These are phyloP conservation scores for Saccharum spontaneum DNA, from an alignment of 176 grass and related monocot species.

Conservation along the genomic window DNA sequence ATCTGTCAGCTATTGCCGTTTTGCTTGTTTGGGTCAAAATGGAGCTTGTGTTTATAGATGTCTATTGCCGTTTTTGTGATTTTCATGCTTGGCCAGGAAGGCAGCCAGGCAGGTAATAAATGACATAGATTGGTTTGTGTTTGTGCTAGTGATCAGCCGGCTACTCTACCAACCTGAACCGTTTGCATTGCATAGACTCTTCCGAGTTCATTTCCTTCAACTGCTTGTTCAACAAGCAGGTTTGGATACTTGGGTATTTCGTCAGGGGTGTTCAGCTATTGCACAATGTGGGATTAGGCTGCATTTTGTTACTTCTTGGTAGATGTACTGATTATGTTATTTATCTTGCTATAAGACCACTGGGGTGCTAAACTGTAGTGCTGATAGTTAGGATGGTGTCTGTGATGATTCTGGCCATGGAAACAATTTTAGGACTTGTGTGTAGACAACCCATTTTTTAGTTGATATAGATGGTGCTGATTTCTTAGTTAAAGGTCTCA, in stretches of 20 bases:
- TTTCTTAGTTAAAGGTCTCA: not conserved
- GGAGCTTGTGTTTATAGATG: no score
- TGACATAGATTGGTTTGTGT: not conserved
- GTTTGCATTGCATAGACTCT: not conserved
- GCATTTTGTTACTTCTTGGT: not conserved
- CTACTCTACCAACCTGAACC: not conserved
- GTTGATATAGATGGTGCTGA: not conserved
- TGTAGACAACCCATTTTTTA: not conserved
- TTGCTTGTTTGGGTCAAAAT: not conserved
- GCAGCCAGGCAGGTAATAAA: not conserved
- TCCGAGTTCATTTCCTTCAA: not conserved
- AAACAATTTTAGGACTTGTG: not conserved
- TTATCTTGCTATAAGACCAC: not conserved
- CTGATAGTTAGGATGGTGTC: not conserved
- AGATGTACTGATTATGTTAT: not conserved
- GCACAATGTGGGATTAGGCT: not conserved
- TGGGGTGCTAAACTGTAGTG: not conserved
- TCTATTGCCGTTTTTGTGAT: not conserved
- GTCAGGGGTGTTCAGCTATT: not conserved
- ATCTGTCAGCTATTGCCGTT: not conserved
- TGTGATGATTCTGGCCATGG: not conserved
- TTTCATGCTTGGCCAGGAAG: not conserved
- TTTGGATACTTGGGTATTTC: not conserved
- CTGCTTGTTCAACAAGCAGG: conserved; percentile 8
- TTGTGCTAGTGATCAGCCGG: not conserved